Base-by-base conservation (phyloP, 2,329 filamentous ascomycete species). In the Aureobasidium sp. region DNA sequence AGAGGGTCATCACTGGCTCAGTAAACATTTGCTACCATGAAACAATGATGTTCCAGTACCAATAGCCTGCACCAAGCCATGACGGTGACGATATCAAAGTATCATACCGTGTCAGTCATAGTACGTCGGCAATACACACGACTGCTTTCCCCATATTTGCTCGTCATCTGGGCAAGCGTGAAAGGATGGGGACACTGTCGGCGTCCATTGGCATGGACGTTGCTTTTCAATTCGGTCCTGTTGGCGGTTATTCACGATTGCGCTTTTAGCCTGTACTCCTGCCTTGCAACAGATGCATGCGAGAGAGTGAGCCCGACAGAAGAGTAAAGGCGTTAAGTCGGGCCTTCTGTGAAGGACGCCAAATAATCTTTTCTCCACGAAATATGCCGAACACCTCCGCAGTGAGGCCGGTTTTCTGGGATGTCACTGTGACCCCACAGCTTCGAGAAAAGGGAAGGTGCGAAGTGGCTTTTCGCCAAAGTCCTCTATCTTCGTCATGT, bases 171-270 rank as follows among this genome's bases (percentile, higher is more conserved):
- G 27, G 13, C 53, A 45, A 45, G n/a, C 50, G 25, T 29, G 39
- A 25, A 45, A 14, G 25, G 3, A 36, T 32, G 54, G 54, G 8
- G 21, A 29, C 32, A 58, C 13, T 29, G 42, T 58, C 51, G 29
- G 51, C 29, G 34, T 25, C 51, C 14, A 55, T 55, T 41, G 44
- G 55, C 55, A 41, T 59, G 34, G 44, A 59, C 55, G 55, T 59
- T 49, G 34, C 55, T 49, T 60, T 50, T 60, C 57, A 60, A 60
- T 60, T 60, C 57, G 57, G 57, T 60, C 57, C 57, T 60, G 57
- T 21, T 60, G 57, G 36, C 57, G 57, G 57, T 32, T 60, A 60
- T 60, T 49, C 37, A 41, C 34, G 49, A 2, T 39, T 42, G 42
- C 47, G 32, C 44, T 49, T 59, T 59, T 59, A 59, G 55, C 44